Evolutionary conservation across 108 stramenopile species (phyloP).

Genomic region (Asterionellopsis glacialis): DNA sequence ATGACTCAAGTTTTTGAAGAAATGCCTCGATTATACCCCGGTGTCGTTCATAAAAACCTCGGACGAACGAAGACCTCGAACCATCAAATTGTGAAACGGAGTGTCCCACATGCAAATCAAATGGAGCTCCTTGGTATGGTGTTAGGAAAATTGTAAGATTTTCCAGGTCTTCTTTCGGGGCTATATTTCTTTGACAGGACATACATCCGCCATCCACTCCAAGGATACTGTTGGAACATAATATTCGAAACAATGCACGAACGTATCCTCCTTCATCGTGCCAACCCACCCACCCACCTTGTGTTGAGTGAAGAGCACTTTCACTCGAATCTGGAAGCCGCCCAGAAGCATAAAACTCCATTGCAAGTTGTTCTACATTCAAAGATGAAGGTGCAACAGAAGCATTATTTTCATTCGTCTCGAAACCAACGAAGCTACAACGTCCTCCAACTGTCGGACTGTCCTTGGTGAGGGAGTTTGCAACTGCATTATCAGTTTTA

Average conservation of each 20-base stretch:
- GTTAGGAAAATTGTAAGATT: constrained; percentile 50
- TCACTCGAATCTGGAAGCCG: constrained; percentile 40
- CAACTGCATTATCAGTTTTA: constrained; percentile 58
- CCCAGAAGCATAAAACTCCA: constrained; percentile 64
- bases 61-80: background rate
- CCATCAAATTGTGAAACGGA: background rate
- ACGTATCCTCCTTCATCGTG: constrained; percentile 79
- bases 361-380: constrained; percentile 82
- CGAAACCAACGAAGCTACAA: constrained; percentile 73
- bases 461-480: constrained; percentile 53
- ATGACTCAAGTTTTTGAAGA: constrained; percentile 30
- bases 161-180: background rate
- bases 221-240: constrained; percentile 36
- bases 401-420: constrained; percentile 33
- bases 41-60: constrained; percentile 58
- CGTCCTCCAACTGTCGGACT: constrained; percentile 31
- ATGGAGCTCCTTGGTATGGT: constrained; percentile 79
- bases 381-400: constrained; percentile 30
- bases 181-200: constrained; percentile 1
- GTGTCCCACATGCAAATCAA: constrained; percentile 76
- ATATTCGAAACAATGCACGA: constrained; percentile 67
- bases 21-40: constrained; percentile 39
- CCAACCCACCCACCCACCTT: constrained; percentile 72
- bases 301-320: constrained; percentile 1
- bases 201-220: constrained; percentile 35